Conservation (phyloP, 2,329 filamentous ascomycete species). For the Fusarium sp. region DNA sequence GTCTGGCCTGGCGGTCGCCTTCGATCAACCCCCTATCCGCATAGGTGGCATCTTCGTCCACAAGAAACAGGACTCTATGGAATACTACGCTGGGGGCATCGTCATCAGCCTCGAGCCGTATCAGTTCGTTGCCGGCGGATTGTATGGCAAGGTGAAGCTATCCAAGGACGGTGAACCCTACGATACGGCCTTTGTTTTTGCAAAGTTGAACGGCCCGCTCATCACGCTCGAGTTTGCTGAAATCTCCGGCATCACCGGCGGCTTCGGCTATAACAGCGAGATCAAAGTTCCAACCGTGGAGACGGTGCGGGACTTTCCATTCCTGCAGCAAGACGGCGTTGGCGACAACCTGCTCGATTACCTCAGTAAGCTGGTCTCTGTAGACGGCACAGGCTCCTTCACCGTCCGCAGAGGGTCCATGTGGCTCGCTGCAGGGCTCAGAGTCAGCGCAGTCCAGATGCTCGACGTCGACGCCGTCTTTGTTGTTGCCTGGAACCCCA, state of each 20-base stretch:
- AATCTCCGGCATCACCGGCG: conserved; percentile 48
- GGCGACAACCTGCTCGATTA: not conserved
- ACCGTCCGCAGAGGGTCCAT: conserved; percentile 40
- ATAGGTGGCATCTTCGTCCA: conserved; percentile 50
- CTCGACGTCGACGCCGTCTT: conserved; percentile 49
- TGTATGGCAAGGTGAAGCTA: conserved; percentile 46
- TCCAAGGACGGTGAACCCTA: conserved; percentile 28
- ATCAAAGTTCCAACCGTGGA: conserved; percentile 45
- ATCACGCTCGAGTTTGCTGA: conserved; percentile 50
- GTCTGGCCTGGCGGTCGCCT: conserved; percentile 46
- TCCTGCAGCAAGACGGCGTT: conserved; percentile 11
- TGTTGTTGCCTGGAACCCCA: conserved; percentile 45
- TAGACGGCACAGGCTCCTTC: conserved; percentile 45
- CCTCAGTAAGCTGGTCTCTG: not conserved
- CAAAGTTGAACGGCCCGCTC: conserved; percentile 51
- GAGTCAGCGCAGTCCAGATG: conserved; percentile 51
- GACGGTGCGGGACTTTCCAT: conserved; percentile 32
- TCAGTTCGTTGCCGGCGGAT: conserved; percentile 52
- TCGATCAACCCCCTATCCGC: conserved; percentile 49
- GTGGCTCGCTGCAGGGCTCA: conserved; percentile 53
- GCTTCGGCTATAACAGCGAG: conserved; percentile 53
- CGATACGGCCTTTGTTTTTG: conserved; percentile 51
- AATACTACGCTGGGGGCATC: conserved; percentile 51
- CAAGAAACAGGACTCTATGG: conserved; percentile 31
- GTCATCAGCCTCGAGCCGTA: conserved; percentile 49